Percentiles rank a stretch among this genome's conserved stretches.
These are phyloP conservation scores for Jacaranda mimosifolia DNA, from an alignment of 257 asterid species.

Conservation along the genomic window DNA sequence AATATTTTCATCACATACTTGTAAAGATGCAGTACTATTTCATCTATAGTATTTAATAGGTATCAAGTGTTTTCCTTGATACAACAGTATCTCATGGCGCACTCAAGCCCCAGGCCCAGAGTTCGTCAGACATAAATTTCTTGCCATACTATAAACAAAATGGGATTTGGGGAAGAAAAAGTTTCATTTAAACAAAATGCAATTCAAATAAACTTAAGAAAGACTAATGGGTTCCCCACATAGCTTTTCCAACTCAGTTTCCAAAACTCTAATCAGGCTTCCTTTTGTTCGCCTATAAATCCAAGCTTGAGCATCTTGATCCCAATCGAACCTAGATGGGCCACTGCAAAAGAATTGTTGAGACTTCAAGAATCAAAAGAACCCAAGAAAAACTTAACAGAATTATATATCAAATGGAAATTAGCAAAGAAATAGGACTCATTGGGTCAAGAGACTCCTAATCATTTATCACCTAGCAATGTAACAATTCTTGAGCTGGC, in stretches of 20 bases:
- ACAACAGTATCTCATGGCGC: too few relatives aligned
- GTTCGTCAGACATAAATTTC: too few relatives aligned
- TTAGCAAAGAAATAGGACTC: background rate
- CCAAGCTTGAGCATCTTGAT: conserved; percentile 69
- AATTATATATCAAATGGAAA: background rate
- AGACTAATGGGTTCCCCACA: conserved; percentile 65
- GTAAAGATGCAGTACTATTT: too few relatives aligned
- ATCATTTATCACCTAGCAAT: background rate
- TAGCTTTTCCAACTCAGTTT: conserved; percentile 75
- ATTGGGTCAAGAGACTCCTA: background rate
- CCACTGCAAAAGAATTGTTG: conserved; percentile 63
- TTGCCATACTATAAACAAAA: too few relatives aligned
- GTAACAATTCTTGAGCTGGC: background rate
- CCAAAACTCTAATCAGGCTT: conserved; percentile 56
- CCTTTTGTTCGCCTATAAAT: conserved; percentile 73
- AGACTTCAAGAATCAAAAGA: conserved; percentile 27
- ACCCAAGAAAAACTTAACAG: background rate
- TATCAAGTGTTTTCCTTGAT: background rate
- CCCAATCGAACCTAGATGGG: conserved; percentile 95
- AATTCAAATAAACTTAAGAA: conserved; percentile 34
- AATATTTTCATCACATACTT: background rate
- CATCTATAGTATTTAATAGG: too few relatives aligned
- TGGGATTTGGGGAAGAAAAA: conserved; percentile 3
- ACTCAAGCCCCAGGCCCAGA: too few relatives aligned
- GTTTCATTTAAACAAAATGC: conserved; percentile 10